phyloP scores from a whole-genome alignment of 768 basidiomycete species.

The Tulasnella sp. region DNA sequence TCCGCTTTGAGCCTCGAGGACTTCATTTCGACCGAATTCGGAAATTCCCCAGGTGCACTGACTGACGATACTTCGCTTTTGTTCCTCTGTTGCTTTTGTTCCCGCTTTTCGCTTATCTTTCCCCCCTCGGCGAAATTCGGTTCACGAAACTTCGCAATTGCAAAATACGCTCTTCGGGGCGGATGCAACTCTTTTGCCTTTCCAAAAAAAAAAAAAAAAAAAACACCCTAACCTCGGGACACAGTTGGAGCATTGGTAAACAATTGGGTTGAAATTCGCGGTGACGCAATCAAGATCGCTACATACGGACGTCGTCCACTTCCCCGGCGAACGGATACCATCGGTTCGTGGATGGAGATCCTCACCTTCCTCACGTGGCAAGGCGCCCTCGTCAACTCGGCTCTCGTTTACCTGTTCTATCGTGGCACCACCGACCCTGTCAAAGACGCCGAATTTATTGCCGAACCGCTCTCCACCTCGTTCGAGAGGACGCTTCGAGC shows the following conservation, averaged over 20 bases:
- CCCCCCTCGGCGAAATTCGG: neutral
- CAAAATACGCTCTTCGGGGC: neutral
- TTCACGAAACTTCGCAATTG: neutral
- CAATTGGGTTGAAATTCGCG: constrained; percentile 85
- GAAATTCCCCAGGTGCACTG: neutral
- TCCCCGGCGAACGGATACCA: constrained; percentile 78
- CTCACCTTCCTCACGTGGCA: constrained; percentile 82
- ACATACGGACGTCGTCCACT: constrained; percentile 77
- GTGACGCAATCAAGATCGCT: constrained; percentile 92
- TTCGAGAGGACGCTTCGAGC: constrained; percentile 25
- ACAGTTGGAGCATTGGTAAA: constrained; percentile 78
- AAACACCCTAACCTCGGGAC: neutral
- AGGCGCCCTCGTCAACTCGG: constrained; percentile 76
- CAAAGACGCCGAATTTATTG: constrained; percentile 1
- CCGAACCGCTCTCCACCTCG: constrained; percentile 29
- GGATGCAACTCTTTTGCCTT: neutral
- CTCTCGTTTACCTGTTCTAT: constrained; percentile 85
- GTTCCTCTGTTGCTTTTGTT: neutral
- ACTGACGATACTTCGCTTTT: neutral
- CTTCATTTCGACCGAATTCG: neutral
- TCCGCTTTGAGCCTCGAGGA: neutral
- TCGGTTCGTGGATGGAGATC: constrained; percentile 90
- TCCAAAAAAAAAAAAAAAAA: too few relatives aligned
- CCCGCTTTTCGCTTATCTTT: neutral
- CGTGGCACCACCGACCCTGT: constrained; percentile 31